Base-by-base conservation (phyloP, 2,329 filamentous ascomycete genomes). In the Gaeumannomyces tritici region DNA sequence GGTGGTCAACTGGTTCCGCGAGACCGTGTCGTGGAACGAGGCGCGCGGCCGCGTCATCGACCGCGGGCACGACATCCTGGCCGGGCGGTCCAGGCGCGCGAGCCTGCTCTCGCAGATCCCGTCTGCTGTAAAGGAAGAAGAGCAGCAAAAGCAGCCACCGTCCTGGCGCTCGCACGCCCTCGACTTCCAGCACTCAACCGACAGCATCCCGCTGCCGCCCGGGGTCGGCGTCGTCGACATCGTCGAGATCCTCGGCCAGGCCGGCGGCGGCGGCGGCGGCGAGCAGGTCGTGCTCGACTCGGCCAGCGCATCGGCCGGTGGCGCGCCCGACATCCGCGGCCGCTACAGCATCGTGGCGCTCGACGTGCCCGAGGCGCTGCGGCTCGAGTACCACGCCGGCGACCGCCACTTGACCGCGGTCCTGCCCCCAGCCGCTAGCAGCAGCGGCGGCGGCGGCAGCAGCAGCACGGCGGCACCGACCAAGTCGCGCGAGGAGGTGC, bases 341-440 rank as follows among this genome's bases (percentile, higher is more conserved):
- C 78, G 85, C 58, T 90, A 85, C 70, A 93, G 88, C 70, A 90
- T 96, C 66, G 81, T 96, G 61, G 90, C 87, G 0, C 75, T 91
- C 0, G 80, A 87, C 12, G 80, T 88, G 1, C 78, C 80, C 21
- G 73, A 83, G 42, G 81, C 85, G 0, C 66, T 82, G 64, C 81
- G 79, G 8, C 69, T 89, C n/a, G 81, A 86, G 67, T 83, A 89
- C 65, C 79, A 77, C 29, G 78, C 79, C 2, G 81, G 80, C 1
- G 77, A 81, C n/a, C 64, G 73, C 24, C 74, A 73, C 60, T 73
- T 73, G 13, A 78, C 69, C 31, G 63, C 72, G 64, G 64, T 67
- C n/a, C 47, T 68, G 26, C 66, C 70, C 9, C 21, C 5, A 13
- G 42, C 28, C n/a, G 27, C 28, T 6, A 21, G 31, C 3, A n/a